These are phyloP conservation scores for Terfezia boudieri DNA, from an alignment of 495 filamentous ascomycete genomes.

Conservation along the genomic window DNA sequence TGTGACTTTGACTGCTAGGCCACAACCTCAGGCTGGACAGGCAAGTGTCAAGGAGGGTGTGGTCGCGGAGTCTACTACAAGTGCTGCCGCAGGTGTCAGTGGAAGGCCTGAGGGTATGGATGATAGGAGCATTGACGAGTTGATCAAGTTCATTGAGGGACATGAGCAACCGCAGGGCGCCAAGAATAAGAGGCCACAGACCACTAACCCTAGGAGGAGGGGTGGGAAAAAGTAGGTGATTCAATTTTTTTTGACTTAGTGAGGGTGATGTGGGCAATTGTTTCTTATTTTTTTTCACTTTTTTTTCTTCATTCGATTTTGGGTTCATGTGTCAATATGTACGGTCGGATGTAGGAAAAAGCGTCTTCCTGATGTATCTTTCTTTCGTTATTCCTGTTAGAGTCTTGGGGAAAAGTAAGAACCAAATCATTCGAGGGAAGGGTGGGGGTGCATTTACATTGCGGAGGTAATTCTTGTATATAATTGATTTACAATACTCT, in stretches of 20 bases:
- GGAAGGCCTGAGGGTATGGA: slow-evolving; percentile 28
- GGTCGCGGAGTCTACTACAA: slow-evolving; percentile 23
- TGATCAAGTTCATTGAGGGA: slow-evolving; percentile 65
- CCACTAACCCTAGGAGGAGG: slow-evolving; percentile 48
- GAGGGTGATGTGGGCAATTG: background rate
- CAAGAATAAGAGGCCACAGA: slow-evolving; percentile 41
- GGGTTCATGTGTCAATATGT: too few relatives aligned
- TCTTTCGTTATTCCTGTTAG: too few relatives aligned
- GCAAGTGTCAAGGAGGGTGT: slow-evolving; percentile 9
- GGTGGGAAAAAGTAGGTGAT: slow-evolving; percentile 20
- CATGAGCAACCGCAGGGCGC: slow-evolving; percentile 34
- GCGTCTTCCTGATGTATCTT: too few relatives aligned
- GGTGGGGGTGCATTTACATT: too few relatives aligned
- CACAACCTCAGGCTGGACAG: slow-evolving; percentile 32
- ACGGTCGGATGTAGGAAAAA: too few relatives aligned
- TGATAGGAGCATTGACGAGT: slow-evolving; percentile 58
- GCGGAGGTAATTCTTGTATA: too few relatives aligned
- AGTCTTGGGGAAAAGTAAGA: too few relatives aligned
- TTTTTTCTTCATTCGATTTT: background rate
- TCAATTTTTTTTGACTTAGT: background rate
- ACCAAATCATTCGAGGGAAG: too few relatives aligned
- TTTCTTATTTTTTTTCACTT: background rate
- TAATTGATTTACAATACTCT: too few relatives aligned
- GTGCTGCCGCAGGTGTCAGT: slow-evolving; percentile 13
- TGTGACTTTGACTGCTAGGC: slow-evolving; percentile 22